These are phyloP conservation scores for Dictyostelium firmibasis DNA, from an alignment of 78 protist genomes.

Conservation along the genomic window DNA sequence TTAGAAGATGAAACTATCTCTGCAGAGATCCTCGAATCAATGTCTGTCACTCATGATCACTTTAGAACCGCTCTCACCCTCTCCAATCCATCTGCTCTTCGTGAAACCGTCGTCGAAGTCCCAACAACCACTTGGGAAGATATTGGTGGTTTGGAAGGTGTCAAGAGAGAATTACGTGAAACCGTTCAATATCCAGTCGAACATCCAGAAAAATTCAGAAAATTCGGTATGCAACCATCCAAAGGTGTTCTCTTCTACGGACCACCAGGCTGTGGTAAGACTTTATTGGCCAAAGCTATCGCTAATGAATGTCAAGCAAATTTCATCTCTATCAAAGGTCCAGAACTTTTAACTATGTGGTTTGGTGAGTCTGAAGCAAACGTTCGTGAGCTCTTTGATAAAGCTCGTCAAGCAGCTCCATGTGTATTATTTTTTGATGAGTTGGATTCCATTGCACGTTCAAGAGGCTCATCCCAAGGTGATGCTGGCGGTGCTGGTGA, in stretches of 20 bases:
- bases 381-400: constrained; percentile 99
- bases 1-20: constrained; percentile 99
- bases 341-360: constrained; percentile 99
- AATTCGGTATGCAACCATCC: constrained; percentile 99
- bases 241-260: constrained; percentile 99
- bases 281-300: constrained; percentile 99
- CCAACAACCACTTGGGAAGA: constrained; percentile 99
- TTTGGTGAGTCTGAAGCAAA: constrained; percentile 99
- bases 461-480: constrained; percentile 97
- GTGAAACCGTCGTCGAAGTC: constrained; percentile 99
- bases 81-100: constrained; percentile 99
- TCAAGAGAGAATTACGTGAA: constrained; percentile 94
- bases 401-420: constrained; percentile 99
- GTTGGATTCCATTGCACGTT: constrained; percentile 98
- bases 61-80: constrained; percentile 93
- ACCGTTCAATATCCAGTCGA: constrained; percentile 99
- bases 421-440: constrained; percentile 99
- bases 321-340: constrained; percentile 99
- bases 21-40: constrained; percentile 97
- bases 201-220: constrained; percentile 99
- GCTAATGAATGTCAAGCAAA: constrained; percentile 99
- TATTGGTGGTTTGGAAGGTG: constrained; percentile 99
- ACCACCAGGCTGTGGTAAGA: constrained; percentile 99
- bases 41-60: constrained; percentile 98
- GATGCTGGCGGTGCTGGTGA: constrained; percentile 99